Conservation (phyloP, 73 alveolate genomes). For the Paramecium caudatum region DNA sequence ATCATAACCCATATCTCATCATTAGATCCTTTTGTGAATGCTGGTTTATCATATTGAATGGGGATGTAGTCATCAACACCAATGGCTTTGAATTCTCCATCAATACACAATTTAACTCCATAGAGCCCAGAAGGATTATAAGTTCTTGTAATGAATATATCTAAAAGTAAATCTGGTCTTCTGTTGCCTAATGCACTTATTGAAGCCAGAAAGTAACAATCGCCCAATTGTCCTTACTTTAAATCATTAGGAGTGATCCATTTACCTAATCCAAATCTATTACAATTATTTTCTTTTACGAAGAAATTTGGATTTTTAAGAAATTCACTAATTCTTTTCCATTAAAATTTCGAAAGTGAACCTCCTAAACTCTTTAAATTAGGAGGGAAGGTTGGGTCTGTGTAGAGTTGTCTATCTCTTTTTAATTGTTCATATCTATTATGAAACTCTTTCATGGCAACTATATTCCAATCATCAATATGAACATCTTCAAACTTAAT, state of each 20-base stretch:
- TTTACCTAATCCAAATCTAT: slow-evolving; percentile 79
- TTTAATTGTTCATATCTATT: not conserved
- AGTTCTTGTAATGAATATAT: slow-evolving; percentile 83
- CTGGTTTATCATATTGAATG: slow-evolving; percentile 87
- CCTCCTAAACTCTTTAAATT: slow-evolving; percentile 8
- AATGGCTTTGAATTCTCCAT: slow-evolving; percentile 92
- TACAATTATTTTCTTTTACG: slow-evolving; percentile 16
- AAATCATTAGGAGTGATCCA: slow-evolving; percentile 85
- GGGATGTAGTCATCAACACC: slow-evolving; percentile 97
- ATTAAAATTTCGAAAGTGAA: not conserved
- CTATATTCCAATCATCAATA: not conserved
- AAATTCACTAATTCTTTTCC: slow-evolving; percentile 36
- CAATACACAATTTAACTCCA: slow-evolving; percentile 89
- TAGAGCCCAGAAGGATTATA: slow-evolving; percentile 90
- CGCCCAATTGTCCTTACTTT: slow-evolving; percentile 87
- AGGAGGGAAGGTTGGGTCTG: slow-evolving; percentile 41
- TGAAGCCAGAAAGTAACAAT: slow-evolving; percentile 90
- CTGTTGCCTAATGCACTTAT: slow-evolving; percentile 89
- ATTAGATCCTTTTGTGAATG: slow-evolving; percentile 91
- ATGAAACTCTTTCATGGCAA: slow-evolving; percentile 48
- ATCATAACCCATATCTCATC: slow-evolving; percentile 95
- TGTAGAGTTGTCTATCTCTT: not conserved
- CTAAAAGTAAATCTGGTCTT: slow-evolving; percentile 84
- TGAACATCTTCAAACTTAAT: slow-evolving; percentile 1
- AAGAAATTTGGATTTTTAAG: slow-evolving; percentile 13